phyloP scores from a whole-genome alignment of 306 rosid genomes.

The Mimosa pudica region DNA sequence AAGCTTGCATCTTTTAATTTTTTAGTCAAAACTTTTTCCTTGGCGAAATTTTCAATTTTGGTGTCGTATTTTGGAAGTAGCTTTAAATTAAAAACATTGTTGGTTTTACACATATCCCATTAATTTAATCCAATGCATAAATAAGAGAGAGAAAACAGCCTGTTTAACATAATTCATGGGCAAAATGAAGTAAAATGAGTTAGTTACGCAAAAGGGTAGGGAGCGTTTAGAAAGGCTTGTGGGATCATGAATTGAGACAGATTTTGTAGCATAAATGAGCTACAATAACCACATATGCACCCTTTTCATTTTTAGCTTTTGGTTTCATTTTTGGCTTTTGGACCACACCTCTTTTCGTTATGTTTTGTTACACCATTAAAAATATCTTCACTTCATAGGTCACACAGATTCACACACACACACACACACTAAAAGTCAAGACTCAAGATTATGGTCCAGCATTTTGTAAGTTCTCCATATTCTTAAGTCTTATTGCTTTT shows the following conservation, averaged over 20 bases:
- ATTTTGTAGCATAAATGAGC: background rate
- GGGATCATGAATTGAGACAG: background rate
- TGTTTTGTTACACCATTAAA: background rate
- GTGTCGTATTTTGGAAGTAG: background rate
- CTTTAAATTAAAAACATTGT: background rate
- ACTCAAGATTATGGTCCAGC: too few relatives aligned
- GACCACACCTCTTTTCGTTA: background rate
- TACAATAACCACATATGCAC: background rate
- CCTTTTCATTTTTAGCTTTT: background rate
- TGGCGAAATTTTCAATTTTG: background rate
- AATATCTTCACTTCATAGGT: background rate
- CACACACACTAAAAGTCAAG: too few relatives aligned
- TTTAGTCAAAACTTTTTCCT: background rate
- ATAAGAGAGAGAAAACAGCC: background rate
- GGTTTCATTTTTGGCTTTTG: background rate
- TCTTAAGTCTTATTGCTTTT: too few relatives aligned
- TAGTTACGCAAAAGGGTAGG: background rate
- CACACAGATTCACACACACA: too few relatives aligned
- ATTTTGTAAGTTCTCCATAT: too few relatives aligned
- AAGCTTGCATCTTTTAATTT: too few relatives aligned
- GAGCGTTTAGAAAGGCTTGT: background rate
- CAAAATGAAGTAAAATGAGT: background rate
- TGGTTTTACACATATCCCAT: too few relatives aligned
- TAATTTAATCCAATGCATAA: background rate
- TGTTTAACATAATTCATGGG: background rate